phyloP scores from a whole-genome alignment of 352 stramenopile species.

The Phytopythium oedochilum region DNA sequence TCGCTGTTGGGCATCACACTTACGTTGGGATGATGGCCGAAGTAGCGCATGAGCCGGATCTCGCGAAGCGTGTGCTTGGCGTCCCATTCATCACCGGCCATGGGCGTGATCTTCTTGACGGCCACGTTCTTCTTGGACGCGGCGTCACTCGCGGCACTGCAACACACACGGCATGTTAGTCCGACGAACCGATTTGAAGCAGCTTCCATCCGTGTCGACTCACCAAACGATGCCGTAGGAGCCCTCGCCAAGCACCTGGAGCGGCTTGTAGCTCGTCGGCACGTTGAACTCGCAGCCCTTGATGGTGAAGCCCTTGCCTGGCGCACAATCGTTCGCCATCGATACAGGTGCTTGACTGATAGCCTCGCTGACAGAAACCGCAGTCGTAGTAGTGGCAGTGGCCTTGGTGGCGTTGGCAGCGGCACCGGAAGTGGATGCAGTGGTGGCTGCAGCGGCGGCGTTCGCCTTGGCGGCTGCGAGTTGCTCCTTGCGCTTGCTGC shows the following conservation, averaged over 20 bases:
- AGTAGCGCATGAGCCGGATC: constrained; percentile 89
- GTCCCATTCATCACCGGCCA: constrained; percentile 87
- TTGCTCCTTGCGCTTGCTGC: constrained; percentile 22
- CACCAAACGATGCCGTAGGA: constrained; percentile 92
- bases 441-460: background rate
- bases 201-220: too few relatives aligned
- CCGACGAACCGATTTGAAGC: constrained; percentile 2
- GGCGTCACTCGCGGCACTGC: constrained; percentile 66
- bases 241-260: constrained; percentile 88
- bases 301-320: constrained; percentile 66
- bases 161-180: constrained; percentile 8
- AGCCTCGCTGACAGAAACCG: background rate
- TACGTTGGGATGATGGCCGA: constrained; percentile 88
- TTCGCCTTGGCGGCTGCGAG: constrained; percentile 6
- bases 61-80: constrained; percentile 91
- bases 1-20: constrained; percentile 8
- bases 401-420: background rate
- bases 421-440: background rate
- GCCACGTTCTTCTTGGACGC: constrained; percentile 77
- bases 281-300: constrained; percentile 88
- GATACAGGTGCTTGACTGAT: background rate
- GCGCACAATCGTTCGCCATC: constrained; percentile 47
- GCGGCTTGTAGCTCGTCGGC: constrained; percentile 64
- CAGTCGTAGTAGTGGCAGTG: background rate
- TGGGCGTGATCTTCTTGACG: constrained; percentile 93